Conservation (phyloP, 495 filamentous ascomycete species). For the Xylaria scruposa region DNA sequence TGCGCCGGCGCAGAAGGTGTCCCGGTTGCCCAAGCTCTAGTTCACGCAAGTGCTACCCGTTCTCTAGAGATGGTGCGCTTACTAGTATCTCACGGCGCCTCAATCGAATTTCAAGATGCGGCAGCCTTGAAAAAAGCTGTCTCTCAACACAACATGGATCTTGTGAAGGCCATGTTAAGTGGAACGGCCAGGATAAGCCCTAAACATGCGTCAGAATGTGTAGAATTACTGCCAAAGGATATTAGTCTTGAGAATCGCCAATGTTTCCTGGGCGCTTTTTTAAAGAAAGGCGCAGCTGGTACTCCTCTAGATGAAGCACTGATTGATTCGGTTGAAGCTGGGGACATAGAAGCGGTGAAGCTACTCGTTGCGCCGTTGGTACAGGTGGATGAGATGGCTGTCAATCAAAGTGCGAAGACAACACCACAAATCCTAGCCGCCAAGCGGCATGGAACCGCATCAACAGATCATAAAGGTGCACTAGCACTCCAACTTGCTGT, state of each 20-base stretch:
- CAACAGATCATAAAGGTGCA: conserved; percentile 52
- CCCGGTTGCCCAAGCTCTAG: conserved; percentile 44
- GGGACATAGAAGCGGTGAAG: conserved; percentile 47
- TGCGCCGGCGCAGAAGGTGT: conserved; percentile 55
- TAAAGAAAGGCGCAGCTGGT: conserved; percentile 52
- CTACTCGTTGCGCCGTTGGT: conserved; percentile 52
- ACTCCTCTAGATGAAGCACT: conserved; percentile 46
- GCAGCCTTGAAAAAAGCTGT: conserved; percentile 45
- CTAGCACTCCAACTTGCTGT: conserved; percentile 51
- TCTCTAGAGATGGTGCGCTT: conserved; percentile 55
- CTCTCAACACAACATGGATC: conserved; percentile 42
- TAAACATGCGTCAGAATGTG: conserved; percentile 50
- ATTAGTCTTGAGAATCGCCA: conserved; percentile 50
- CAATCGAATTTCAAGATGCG: conserved; percentile 54
- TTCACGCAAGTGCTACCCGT: conserved; percentile 45
- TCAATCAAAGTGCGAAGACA: conserved; percentile 33
- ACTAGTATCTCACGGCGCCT: conserved; percentile 52
- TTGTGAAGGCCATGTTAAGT: conserved; percentile 49
- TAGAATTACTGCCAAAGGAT: conserved; percentile 50
- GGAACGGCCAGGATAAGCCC: conserved; percentile 45
- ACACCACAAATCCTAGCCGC: conserved; percentile 38
- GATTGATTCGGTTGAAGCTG: conserved; percentile 48
- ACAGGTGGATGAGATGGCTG: conserved; percentile 35
- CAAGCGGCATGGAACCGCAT: conserved; percentile 50
- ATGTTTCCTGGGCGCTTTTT: conserved; percentile 44